Percentiles rank a stretch among this genome's conserved stretches.
Conservation (phyloP, 1,139 yeast genomes). For the Casaregolazyma suthepensis region DNA sequence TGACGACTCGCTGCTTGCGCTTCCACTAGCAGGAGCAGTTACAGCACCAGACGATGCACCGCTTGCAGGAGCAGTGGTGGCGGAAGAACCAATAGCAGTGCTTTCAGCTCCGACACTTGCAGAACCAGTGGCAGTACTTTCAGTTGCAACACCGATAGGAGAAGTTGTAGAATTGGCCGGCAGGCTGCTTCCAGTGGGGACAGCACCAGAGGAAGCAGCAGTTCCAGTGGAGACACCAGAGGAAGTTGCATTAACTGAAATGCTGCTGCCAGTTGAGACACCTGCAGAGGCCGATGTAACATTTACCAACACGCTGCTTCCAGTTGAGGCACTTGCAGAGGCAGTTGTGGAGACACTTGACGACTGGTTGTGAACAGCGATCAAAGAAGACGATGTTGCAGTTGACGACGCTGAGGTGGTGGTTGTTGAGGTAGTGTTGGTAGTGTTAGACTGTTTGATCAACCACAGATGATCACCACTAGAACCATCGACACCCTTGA, state of each 20-base stretch:
- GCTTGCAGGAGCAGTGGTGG: background rate
- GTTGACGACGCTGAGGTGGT: background rate
- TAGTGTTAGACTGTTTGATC: slow-evolving; percentile 3
- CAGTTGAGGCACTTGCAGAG: background rate
- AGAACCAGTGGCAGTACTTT: background rate
- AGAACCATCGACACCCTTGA: slow-evolving; percentile 18
- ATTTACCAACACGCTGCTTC: background rate
- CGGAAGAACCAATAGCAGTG: background rate
- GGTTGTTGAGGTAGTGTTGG: background rate
- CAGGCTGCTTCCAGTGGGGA: background rate
- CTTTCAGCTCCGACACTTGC: background rate
- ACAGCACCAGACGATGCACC: background rate
- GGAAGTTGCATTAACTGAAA: background rate
- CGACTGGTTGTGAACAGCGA: background rate
- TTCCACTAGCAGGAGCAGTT: background rate
- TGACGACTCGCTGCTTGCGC: background rate
- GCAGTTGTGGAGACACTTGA: background rate
- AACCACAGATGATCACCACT: slow-evolving; percentile 11
- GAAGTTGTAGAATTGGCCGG: too few relatives aligned
- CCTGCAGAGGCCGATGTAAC: background rate
- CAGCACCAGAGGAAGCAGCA: background rate
- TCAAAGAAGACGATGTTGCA: background rate
- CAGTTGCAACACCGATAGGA: background rate
- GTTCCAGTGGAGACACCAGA: background rate
- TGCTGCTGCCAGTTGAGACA: background rate